A percentile compares a stretch with the other conserved stretches of the same genome.
Conservation (phyloP, 208 protist genomes). For the Crithidia sp. region DNA sequence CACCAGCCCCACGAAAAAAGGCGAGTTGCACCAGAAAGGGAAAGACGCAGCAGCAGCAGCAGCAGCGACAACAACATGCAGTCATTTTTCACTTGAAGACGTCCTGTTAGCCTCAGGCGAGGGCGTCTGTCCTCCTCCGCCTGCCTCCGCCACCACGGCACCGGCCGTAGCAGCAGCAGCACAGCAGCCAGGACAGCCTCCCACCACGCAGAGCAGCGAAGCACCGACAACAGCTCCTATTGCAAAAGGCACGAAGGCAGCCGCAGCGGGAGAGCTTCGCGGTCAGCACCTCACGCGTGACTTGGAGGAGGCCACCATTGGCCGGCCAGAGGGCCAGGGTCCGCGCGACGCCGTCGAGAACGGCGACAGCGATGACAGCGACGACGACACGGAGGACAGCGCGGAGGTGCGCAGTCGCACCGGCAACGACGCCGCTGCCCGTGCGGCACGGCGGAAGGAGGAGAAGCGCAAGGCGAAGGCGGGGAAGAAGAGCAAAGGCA, state of each 20-base stretch:
- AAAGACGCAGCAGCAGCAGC: not conserved
- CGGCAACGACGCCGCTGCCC: constrained; percentile 14
- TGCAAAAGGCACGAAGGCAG: not conserved
- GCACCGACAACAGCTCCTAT: too few relatives aligned
- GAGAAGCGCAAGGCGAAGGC: constrained; percentile 6
- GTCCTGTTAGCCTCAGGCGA: too few relatives aligned
- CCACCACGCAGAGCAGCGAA: too few relatives aligned
- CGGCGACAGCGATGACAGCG: not conserved
- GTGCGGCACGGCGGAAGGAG: constrained; percentile 11
- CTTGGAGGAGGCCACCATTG: constrained; percentile 32
- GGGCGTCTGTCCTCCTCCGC: too few relatives aligned
- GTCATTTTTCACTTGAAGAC: too few relatives aligned
- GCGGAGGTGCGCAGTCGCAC: not conserved
- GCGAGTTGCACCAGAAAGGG: not conserved
- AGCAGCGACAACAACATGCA: too few relatives aligned
- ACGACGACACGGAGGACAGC: not conserved
- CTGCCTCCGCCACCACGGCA: too few relatives aligned
- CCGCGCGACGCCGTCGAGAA: constrained; percentile 33
- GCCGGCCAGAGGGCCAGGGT: constrained; percentile 35
- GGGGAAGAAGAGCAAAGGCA: constrained; percentile 9
- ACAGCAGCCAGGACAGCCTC: too few relatives aligned
- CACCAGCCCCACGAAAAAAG: not conserved
- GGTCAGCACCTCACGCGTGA: constrained; percentile 15
- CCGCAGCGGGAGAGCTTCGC: constrained; percentile 3
- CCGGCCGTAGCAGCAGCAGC: too few relatives aligned